Conservation (phyloP, 148 eudicot species). For the Chenopodium quinoa region DNA sequence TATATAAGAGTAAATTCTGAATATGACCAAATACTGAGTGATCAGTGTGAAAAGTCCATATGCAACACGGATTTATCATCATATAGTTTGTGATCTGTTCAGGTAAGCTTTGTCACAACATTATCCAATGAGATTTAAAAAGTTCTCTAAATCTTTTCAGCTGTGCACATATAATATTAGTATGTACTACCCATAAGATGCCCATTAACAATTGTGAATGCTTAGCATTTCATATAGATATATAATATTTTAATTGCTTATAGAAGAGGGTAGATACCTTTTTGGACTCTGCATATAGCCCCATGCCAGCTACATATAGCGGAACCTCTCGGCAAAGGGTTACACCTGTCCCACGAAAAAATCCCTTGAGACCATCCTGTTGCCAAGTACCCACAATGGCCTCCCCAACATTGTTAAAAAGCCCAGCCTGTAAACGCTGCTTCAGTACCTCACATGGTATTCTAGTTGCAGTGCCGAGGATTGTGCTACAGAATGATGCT, state of each 20-base stretch:
- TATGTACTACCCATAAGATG: too few relatives aligned
- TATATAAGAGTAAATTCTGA: neutral
- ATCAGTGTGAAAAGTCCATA: neutral
- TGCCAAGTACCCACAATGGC: conserved; percentile 83
- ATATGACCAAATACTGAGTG: neutral
- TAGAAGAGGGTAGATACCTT: conserved; percentile 44
- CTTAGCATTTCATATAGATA: neutral
- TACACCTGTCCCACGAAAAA: conserved; percentile 94
- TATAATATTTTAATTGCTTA: neutral
- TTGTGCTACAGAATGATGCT: conserved; percentile 88
- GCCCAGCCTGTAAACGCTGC: conserved; percentile 94
- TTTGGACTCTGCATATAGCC: conserved; percentile 89
- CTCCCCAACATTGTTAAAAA: conserved; percentile 80
- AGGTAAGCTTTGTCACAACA: neutral
- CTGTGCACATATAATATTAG: neutral
- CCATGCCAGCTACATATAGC: conserved; percentile 94
- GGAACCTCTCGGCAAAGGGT: conserved; percentile 95
- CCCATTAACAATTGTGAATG: neutral
- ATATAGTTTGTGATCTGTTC: neutral
- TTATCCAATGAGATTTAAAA: neutral
- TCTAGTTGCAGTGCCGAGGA: conserved; percentile 91
- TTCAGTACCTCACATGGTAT: conserved; percentile 96
- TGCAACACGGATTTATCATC: neutral
- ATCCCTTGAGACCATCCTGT: conserved; percentile 84
- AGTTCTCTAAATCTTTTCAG: neutral